phyloP scores from a whole-genome alignment of 305 asterid genomes.

The Fraxinus floribunda region DNA sequence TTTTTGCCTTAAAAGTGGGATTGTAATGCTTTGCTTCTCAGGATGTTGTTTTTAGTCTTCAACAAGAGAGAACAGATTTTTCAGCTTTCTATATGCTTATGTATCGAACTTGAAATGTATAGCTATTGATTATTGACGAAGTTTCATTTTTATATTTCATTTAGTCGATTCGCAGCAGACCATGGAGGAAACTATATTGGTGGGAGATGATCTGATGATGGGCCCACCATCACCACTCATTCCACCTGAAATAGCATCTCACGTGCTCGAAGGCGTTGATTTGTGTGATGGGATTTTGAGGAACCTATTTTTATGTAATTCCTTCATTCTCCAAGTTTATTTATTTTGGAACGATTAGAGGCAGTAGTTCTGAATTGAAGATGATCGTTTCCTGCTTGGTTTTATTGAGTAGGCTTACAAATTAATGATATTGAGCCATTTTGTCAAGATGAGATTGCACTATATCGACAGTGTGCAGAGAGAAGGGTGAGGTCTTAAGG shows the following conservation, averaged over 20 bases:
- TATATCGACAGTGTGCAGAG: slow-evolving; percentile 81
- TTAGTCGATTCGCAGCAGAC: slow-evolving; percentile 83
- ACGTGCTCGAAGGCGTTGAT: slow-evolving; percentile 89
- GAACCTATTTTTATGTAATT: slow-evolving; percentile 78
- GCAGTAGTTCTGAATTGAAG: background rate
- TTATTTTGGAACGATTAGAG: background rate
- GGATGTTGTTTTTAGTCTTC: background rate
- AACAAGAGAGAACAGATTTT: slow-evolving; percentile 10
- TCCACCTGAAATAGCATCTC: slow-evolving; percentile 96
- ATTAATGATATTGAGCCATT: slow-evolving; percentile 95
- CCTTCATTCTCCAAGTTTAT: background rate
- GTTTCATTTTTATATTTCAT: background rate
- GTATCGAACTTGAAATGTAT: background rate
- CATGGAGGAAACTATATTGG: slow-evolving; percentile 95
- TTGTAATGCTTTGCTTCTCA: background rate
- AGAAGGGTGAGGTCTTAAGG: slow-evolving; percentile 64
- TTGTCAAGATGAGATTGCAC: slow-evolving; percentile 92
- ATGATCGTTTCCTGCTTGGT: slow-evolving; percentile 2
- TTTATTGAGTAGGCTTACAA: slow-evolving; percentile 57
- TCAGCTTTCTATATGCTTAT: background rate
- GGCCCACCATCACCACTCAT: slow-evolving; percentile 92
- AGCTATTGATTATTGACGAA: slow-evolving; percentile 2
- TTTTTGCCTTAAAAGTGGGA: background rate
- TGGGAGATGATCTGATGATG: slow-evolving; percentile 97
- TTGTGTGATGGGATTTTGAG: slow-evolving; percentile 89